Percentiles rank a stretch among this genome's conserved stretches.
phyloP scores from a whole-genome alignment of 1,284 basidiomycete species.

The Rugosomyces carneus region DNA sequence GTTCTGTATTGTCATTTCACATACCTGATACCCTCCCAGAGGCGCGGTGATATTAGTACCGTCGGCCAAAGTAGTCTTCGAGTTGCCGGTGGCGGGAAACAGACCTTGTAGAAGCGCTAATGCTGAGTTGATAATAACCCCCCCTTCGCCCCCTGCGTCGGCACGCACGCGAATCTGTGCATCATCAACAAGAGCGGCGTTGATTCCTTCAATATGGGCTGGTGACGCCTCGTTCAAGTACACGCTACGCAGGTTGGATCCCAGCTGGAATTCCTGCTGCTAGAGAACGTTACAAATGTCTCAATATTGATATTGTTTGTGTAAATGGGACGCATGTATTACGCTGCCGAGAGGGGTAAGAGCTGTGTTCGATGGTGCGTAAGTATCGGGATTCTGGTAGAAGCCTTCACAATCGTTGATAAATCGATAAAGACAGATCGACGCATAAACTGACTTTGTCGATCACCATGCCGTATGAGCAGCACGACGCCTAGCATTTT shows the following conservation, averaged over 20 bases:
- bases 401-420: conserved; percentile 32
- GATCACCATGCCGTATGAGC: conserved; percentile 30
- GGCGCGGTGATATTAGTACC: conserved; percentile 64
- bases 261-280: conserved; percentile 66
- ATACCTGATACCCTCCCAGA: conserved; percentile 65
- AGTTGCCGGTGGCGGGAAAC: conserved; percentile 50
- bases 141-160: conserved; percentile 73
- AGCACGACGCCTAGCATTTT: conserved; percentile 29
- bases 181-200: conserved; percentile 45
- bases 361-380: conserved; percentile 56
- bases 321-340: conserved; percentile 15
- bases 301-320: background rate
- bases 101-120: conserved; percentile 68
- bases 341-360: conserved; percentile 79
- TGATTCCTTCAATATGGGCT: conserved; percentile 54
- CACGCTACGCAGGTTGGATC: conserved; percentile 49
- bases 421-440: background rate
- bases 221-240: conserved; percentile 59
- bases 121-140: conserved; percentile 64
- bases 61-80: conserved; percentile 63
- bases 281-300: conserved; percentile 18
- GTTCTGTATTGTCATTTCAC: conserved; percentile 9
- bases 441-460: conserved; percentile 21
- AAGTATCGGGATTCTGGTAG: conserved; percentile 61
- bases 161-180: conserved; percentile 53